Evolutionary conservation across 441 rosid genomes (phyloP).

Genomic region (Dalechampia spathulata): DNA sequence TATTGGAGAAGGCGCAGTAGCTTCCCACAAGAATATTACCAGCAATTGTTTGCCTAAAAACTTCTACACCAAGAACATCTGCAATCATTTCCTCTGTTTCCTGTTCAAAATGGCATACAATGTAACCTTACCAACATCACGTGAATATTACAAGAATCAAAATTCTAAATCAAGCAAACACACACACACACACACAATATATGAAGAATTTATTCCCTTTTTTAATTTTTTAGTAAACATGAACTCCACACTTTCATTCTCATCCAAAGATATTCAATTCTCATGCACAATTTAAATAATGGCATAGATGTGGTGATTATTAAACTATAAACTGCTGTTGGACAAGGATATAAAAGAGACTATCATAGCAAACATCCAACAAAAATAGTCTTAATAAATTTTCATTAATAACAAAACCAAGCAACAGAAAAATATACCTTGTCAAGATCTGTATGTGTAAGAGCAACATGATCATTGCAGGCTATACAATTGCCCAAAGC

Average conservation of each 20-base stretch:
- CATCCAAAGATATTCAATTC: too few species aligned
- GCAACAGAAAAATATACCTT: constrained; percentile 28
- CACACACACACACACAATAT: too few species aligned
- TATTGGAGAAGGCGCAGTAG: constrained; percentile 70
- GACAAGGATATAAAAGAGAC: not conserved
- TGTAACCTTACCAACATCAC: not conserved
- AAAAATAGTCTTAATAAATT: too few species aligned
- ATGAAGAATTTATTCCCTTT: not conserved
- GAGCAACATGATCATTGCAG: constrained; percentile 94
- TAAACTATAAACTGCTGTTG: not conserved
- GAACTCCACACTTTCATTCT: too few species aligned
- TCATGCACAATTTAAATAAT: too few species aligned
- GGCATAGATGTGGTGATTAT: not conserved
- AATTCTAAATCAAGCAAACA: not conserved
- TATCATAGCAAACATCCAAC: not conserved
- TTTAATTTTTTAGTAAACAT: not conserved
- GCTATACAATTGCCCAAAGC: constrained; percentile 93
- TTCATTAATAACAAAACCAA: not conserved
- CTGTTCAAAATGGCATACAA: constrained; percentile 16
- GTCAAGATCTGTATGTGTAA: constrained; percentile 86
- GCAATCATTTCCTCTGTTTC: constrained; percentile 81
- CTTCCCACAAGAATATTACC: constrained; percentile 87
- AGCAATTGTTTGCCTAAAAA: constrained; percentile 81
- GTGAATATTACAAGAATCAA: not conserved
- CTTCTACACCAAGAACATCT: constrained; percentile 90